Conservation (phyloP, 306 rosid species). For the Cercis canadensis region DNA sequence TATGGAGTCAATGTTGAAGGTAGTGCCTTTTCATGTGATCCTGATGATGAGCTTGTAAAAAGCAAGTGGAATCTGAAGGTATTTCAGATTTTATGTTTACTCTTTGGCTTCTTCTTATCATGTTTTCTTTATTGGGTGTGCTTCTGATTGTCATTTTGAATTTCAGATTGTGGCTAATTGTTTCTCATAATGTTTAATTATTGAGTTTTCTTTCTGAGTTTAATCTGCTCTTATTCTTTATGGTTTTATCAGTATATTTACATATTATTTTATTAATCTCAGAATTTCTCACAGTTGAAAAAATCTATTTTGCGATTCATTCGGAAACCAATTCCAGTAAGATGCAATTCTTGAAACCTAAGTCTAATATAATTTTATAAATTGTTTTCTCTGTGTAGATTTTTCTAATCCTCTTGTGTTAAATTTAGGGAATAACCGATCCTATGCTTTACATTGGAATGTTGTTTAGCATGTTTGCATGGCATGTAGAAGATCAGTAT, state of each 20-base stretch:
- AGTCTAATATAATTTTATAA: not conserved
- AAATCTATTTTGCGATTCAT: conserved; percentile 41
- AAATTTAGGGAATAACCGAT: conserved; percentile 46
- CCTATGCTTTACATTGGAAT: conserved; percentile 60
- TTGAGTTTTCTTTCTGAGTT: no score
- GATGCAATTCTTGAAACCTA: conserved; percentile 14
- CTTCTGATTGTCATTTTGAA: not conserved
- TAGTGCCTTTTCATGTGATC: conserved; percentile 53
- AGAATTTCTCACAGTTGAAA: conserved; percentile 43
- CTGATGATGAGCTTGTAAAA: conserved; percentile 44
- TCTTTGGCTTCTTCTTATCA: no score
- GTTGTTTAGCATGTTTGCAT: conserved; percentile 59
- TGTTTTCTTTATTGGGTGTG: not conserved
- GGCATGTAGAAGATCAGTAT: conserved; percentile 60
- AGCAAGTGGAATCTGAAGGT: conserved; percentile 58
- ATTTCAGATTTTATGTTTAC: not conserved
- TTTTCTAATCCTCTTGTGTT: not conserved
- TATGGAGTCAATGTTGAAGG: conserved; percentile 53
- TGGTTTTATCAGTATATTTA: not conserved
- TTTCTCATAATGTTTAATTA: not conserved
- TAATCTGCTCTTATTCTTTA: no score
- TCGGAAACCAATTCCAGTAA: conserved; percentile 45
- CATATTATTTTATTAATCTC: conserved; percentile 1
- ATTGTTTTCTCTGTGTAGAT: not conserved
- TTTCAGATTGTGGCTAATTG: not conserved